Conservation (phyloP, 768 basidiomycete genomes). For the Hemileccinum impolitum region DNA sequence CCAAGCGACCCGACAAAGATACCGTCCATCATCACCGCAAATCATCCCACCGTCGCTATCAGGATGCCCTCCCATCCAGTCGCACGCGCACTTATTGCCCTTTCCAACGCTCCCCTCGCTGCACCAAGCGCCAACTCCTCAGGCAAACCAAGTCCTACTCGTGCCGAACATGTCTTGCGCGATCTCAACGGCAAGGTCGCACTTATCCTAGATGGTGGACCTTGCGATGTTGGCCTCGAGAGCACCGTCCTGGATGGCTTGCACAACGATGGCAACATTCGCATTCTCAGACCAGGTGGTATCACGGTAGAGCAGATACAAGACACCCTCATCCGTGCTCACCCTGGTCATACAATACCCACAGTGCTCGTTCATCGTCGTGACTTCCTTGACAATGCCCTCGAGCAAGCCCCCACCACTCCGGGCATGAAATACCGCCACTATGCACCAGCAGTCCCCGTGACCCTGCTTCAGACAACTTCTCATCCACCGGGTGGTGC, state of each 20-base stretch:
- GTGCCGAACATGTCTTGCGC: slow-evolving; percentile 75
- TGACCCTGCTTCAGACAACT: slow-evolving; percentile 63
- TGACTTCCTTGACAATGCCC: slow-evolving; percentile 66
- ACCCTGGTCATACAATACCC: slow-evolving; percentile 40
- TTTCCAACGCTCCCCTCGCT: slow-evolving; percentile 73
- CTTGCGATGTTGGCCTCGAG: slow-evolving; percentile 88
- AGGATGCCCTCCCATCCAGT: slow-evolving; percentile 95
- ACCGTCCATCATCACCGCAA: slow-evolving; percentile 76
- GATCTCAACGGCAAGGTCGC: slow-evolving; percentile 75
- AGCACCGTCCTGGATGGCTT: slow-evolving; percentile 94
- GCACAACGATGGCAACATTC: slow-evolving; percentile 66
- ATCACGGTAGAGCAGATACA: slow-evolving; percentile 87
- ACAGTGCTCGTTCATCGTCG: slow-evolving; percentile 74
- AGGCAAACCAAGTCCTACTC: slow-evolving; percentile 91
- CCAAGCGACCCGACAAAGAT: slow-evolving; percentile 61
- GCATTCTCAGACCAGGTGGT: slow-evolving; percentile 89
- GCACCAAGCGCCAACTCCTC: slow-evolving; percentile 96
- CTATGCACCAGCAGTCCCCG: slow-evolving; percentile 89
- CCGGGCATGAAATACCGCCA: slow-evolving; percentile 99
- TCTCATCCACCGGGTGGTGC: slow-evolving; percentile 39
- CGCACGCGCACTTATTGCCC: slow-evolving; percentile 82
- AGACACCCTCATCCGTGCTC: slow-evolving; percentile 45
- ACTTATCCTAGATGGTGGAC: slow-evolving; percentile 88
- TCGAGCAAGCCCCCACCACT: slow-evolving; percentile 83
- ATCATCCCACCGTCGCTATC: slow-evolving; percentile 79